Conservation (phyloP, 306 rosid species). For the Lathyrus oleraceus region DNA sequence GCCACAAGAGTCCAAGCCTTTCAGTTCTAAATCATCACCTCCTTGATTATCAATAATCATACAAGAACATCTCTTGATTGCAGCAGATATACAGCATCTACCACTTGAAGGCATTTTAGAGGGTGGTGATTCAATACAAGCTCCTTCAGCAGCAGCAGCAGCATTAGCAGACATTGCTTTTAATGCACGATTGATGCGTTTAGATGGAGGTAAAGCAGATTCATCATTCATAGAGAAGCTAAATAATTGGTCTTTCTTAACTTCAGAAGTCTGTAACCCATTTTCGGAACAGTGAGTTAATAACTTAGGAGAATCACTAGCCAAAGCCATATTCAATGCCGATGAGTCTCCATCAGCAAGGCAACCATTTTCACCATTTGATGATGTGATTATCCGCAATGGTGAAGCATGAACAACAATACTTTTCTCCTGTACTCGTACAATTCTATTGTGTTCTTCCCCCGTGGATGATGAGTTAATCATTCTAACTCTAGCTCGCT, state of each 20-base stretch:
- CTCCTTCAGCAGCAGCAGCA: slow-evolving; percentile 71
- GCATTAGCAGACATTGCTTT: slow-evolving; percentile 99
- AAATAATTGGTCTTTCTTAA: slow-evolving; percentile 60
- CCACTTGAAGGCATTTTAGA: slow-evolving; percentile 39
- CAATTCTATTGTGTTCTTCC: slow-evolving; percentile 46
- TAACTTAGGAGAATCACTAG: slow-evolving; percentile 43
- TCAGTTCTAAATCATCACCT: slow-evolving; percentile 41
- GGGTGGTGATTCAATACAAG: slow-evolving; percentile 46
- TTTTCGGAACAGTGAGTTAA: slow-evolving; percentile 47
- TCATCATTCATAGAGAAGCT: slow-evolving; percentile 70
- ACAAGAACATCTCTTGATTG: slow-evolving; percentile 39
- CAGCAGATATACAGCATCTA: slow-evolving; percentile 39
- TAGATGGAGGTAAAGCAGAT: slow-evolving; percentile 92
- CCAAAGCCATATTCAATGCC: slow-evolving; percentile 37
- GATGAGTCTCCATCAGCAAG: slow-evolving; percentile 43
- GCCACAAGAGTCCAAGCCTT: slow-evolving; percentile 39
- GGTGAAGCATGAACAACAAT: slow-evolving; percentile 34
- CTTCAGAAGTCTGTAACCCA: slow-evolving; percentile 55
- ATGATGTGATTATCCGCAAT: slow-evolving; percentile 37
- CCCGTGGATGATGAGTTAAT: slow-evolving; percentile 55
- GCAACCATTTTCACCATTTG: slow-evolving; percentile 47
- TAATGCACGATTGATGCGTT: slow-evolving; percentile 94
- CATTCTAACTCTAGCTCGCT: slow-evolving; percentile 98
- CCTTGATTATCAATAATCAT: slow-evolving; percentile 39
- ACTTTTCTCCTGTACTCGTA: slow-evolving; percentile 48